Base-by-base conservation (phyloP, 2,329 filamentous ascomycete species). In the Pseudogymnoascus sp. region DNA sequence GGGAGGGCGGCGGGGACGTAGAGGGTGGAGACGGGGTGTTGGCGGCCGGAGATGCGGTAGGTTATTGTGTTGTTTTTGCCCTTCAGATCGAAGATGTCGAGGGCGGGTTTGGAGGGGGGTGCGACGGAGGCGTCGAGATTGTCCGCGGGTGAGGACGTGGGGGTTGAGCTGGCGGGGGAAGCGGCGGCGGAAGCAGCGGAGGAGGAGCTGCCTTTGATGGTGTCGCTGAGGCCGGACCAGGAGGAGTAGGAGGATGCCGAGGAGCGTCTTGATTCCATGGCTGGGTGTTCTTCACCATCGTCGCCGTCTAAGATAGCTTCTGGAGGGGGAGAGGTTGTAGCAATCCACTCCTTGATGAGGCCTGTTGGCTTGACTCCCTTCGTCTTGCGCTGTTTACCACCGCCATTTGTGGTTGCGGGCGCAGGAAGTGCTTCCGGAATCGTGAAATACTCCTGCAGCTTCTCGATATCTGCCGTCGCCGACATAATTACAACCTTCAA, bases 401-500 rank as follows among this genome's bases (percentile, higher is more conserved):
- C 14, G 10, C 44, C 46, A 31, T 53, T 53, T 53, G 46, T 53
- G 8, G 28, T 16, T 8, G 56, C 31, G 10, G 31, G 31, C 16
- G 36, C 28, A 37, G 31, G 6, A 36, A 38, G 11, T 25, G 7
- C 37, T 16, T 38, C 31, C 21, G 68, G 69, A 36, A 66, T 70
- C 56, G 77, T 76, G 67, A 97, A 97, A 74, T 96, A 97, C 0
- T 79, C 78, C 46, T 85, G 81, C 34, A 97, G 85, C 63, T 83
- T 85, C 65, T 93, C 88, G 64, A 96, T 87, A 74, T 97, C 91
- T 38, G 92, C 91, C 5, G 95, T 99, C 60, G 95, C 95, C 81
- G 93, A 97, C 95, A 99, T 99, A 72, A 97, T 85, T 36, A 96
- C 84, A 3, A 97, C 86, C 74, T 96, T 97, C 63, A 99, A 78